Evolutionary conservation across 495 filamentous ascomycete genomes (phyloP), one percentile per base, ranked within the genome.

Genomic region (Trichoderma virens): DNA sequence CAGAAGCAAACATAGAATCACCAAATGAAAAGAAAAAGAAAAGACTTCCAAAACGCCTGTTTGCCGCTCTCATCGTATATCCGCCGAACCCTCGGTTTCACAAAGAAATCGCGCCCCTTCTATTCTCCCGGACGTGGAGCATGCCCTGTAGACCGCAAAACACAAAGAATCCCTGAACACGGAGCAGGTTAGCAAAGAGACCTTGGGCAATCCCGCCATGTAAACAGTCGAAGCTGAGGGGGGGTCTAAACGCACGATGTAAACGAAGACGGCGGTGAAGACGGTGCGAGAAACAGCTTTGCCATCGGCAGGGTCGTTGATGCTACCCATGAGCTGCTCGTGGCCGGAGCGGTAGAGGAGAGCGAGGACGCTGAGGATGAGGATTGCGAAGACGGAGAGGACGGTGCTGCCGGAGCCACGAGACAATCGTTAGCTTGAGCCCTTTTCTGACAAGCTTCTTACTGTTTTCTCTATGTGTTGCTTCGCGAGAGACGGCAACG

Each of bases 61-160:
- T 56, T 56, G 51, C 25, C 28, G n/a, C 3, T 56, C 51, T 13
- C 25, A 18, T 28, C 4, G 8, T 56, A 56, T 56, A 35, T 35
- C 11, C 32, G 32, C 32, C 11, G 32, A 35, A 35, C 4, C 32
- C 30, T 69, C 28, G 65, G 16, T 18, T 47, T 66, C 80, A 84
- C 68, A 95, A 80, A 62, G 87, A 85, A 81, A 97, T 96, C 62
- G 90, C 87, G 61, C 92, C 92, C 68, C 87, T 81, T 75, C 89
- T 82, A 74, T 85, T 89, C 71, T 88, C 85, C 74, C 90, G 85
- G 63, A 87, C 71, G 69, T 96, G 90, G 54, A 96, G 80, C 66
- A 86, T 83, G 60, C 91, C 92, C 72, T 97, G 92, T 70, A 90
- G 83, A 31, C 86, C 88, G 78, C 92, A 97, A 79, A 95, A 96